phyloP scores from a whole-genome alignment of 2,329 filamentous ascomycete genomes.

The Trichoderma sp. region DNA sequence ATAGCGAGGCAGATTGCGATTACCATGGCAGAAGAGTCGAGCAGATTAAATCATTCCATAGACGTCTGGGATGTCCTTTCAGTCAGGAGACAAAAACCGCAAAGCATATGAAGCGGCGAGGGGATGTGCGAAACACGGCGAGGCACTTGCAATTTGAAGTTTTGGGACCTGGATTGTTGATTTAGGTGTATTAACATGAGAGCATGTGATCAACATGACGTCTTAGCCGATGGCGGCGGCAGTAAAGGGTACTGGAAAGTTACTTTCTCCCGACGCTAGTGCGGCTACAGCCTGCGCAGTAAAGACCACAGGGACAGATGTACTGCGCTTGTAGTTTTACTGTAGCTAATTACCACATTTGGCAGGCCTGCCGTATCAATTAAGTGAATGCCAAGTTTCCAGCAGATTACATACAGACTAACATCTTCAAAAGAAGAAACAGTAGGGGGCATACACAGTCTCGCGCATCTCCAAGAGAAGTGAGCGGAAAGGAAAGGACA shows the following conservation, averaged over 20 bases:
- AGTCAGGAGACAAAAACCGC: not conserved
- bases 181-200: slow-evolving; percentile 1
- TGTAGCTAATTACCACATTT: slow-evolving; percentile 3
- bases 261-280: slow-evolving; percentile 1
- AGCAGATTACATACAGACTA: not conserved
- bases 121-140: not conserved
- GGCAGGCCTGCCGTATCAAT: not conserved
- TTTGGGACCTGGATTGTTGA: not conserved
- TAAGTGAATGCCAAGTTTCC: not conserved
- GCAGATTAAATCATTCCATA: slow-evolving; percentile 7
- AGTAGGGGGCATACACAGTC: not conserved
- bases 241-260: not conserved
- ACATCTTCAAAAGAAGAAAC: not conserved
- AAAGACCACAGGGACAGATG: not conserved
- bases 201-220: slow-evolving; percentile 26
- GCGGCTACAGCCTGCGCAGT: not conserved
- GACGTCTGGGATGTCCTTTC: not conserved
- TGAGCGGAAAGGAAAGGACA: slow-evolving; percentile 1
- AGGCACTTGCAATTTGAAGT: not conserved
- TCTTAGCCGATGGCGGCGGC: not conserved
- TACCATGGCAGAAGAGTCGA: slow-evolving; percentile 6
- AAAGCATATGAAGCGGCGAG: not conserved
- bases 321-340: not conserved
- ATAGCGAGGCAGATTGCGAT: not conserved
- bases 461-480: not conserved